Percentiles rank a stretch among this genome's conserved stretches.
Evolutionary conservation across 2,329 filamentous ascomycete species (phyloP).

Genomic region (Fusarium sarcochroum): DNA sequence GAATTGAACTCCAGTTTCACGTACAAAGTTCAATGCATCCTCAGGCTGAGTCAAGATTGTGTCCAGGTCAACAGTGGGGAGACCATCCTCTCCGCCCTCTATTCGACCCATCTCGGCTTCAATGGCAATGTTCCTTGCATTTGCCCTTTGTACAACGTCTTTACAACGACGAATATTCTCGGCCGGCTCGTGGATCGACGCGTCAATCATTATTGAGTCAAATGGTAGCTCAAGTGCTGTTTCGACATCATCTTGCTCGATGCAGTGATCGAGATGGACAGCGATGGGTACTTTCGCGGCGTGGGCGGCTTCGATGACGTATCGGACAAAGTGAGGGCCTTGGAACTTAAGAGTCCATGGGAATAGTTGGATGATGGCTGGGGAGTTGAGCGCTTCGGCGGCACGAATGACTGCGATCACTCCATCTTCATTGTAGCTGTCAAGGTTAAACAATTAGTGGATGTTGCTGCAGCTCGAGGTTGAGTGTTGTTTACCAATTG

Average conservation of each 20-base stretch:
- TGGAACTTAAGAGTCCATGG: conserved; percentile 75
- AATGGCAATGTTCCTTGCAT: conserved; percentile 71
- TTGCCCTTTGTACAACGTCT: conserved; percentile 70
- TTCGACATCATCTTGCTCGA: conserved; percentile 48
- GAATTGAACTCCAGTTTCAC: conserved; percentile 18
- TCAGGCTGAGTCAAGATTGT: conserved; percentile 21
- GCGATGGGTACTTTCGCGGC: conserved; percentile 66
- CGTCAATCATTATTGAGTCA: conserved; percentile 77
- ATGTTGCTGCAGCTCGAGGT: no score
- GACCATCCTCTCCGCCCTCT: conserved; percentile 25
- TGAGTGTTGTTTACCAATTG: conserved; percentile 64
- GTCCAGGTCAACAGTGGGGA: conserved; percentile 20
- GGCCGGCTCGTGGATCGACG: conserved; percentile 73
- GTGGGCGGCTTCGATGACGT: conserved; percentile 63
- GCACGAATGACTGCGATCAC: conserved; percentile 73
- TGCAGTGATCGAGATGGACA: conserved; percentile 72
- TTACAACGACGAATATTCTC: conserved; percentile 72
- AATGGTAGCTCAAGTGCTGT: conserved; percentile 60
- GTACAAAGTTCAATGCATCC: conserved; percentile 12
- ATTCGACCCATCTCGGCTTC: conserved; percentile 72
- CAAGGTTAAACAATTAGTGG: accelerated
- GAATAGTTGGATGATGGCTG: conserved; percentile 75
- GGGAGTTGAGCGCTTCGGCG: conserved; percentile 70
- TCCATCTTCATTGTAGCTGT: conserved; percentile 71
- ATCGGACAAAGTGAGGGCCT: conserved; percentile 62